Conservation (phyloP, 2,329 filamentous ascomycete species). For the Fusarium nodosum region DNA sequence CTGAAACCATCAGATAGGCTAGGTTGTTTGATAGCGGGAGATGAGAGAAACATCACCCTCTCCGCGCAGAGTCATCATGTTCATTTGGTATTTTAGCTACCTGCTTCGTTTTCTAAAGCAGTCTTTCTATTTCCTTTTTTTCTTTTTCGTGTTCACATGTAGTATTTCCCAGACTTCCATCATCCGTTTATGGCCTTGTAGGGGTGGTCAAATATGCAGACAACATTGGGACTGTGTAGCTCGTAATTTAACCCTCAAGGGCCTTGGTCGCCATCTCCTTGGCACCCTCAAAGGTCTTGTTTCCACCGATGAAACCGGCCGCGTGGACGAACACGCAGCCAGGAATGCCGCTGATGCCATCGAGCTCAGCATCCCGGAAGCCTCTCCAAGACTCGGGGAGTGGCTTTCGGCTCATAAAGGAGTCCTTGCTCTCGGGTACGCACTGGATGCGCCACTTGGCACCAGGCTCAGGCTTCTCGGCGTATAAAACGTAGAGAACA, state of each 20-base stretch:
- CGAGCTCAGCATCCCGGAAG: constrained; percentile 86
- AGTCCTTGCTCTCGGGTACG: constrained; percentile 86
- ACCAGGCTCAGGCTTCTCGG: constrained; percentile 80
- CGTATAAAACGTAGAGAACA: constrained; percentile 91
- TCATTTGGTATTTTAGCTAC: constrained; percentile 45
- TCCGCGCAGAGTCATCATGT: constrained; percentile 42
- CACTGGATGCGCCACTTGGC: constrained; percentile 95
- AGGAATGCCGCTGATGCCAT: constrained; percentile 74
- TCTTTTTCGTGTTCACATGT: constrained; percentile 16
- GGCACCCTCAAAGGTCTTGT: constrained; percentile 90
- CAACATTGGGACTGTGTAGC: constrained; percentile 1
- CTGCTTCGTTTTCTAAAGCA: constrained; percentile 36
- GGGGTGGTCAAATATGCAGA: constrained; percentile 6
- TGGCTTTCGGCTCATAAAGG: constrained; percentile 92
- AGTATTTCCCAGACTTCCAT: constrained; percentile 17
- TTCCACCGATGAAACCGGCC: constrained; percentile 95
- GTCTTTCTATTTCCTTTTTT: constrained; percentile 34
- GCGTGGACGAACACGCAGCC: constrained; percentile 95
- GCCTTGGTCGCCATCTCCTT: constrained; percentile 87
- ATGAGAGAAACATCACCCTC: constrained; percentile 22
- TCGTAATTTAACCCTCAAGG: constrained; percentile 60
- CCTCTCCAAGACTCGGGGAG: constrained; percentile 94
- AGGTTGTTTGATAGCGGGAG: constrained; percentile 42
- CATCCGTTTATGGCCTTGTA: constrained; percentile 17
- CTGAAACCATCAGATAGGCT: constrained; percentile 41